Conservation (phyloP, 495 filamentous ascomycete species). For the Aspergillus sclerotioniger region DNA sequence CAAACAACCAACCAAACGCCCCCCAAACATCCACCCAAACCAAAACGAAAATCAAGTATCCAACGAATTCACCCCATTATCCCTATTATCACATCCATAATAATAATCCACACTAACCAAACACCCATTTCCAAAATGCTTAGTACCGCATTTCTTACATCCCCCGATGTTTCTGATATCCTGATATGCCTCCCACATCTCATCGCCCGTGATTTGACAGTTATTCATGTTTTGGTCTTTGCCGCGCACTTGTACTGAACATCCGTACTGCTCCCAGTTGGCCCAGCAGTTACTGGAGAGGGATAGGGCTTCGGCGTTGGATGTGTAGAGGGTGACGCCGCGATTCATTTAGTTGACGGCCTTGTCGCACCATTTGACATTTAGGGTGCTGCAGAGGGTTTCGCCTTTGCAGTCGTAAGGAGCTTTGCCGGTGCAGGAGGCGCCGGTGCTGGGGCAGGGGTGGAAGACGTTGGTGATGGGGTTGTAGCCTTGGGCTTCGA, state of each 20-base stretch:
- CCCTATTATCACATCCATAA: conserved; percentile 16
- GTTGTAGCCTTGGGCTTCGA: conserved; percentile 17
- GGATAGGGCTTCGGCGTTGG: conserved; percentile 2
- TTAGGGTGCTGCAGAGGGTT: conserved; percentile 11
- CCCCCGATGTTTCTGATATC: conserved; percentile 17
- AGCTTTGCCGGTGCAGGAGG: background rate
- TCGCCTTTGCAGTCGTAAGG: conserved; percentile 19
- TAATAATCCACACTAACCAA: conserved; percentile 17
- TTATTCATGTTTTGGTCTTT: background rate
- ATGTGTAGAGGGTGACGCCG: conserved; percentile 9
- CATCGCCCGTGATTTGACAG: conserved; percentile 15
- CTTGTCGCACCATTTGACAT: conserved; percentile 17
- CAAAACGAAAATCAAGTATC: no score
- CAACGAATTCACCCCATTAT: no score
- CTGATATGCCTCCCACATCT: conserved; percentile 19
- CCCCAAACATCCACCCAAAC: no score
- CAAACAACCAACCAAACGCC: no score
- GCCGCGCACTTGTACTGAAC: no score
- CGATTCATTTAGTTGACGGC: conserved; percentile 16
- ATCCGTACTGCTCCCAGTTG: no score
- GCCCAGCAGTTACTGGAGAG: no score
- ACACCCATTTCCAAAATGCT: conserved; percentile 12
- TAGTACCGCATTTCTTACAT: conserved; percentile 15
- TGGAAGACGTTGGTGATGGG: conserved; percentile 18
- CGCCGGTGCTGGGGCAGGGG: conserved; percentile 2